Conservation (phyloP, 2,329 filamentous ascomycete species). For the Talaromyces funiculosus region DNA sequence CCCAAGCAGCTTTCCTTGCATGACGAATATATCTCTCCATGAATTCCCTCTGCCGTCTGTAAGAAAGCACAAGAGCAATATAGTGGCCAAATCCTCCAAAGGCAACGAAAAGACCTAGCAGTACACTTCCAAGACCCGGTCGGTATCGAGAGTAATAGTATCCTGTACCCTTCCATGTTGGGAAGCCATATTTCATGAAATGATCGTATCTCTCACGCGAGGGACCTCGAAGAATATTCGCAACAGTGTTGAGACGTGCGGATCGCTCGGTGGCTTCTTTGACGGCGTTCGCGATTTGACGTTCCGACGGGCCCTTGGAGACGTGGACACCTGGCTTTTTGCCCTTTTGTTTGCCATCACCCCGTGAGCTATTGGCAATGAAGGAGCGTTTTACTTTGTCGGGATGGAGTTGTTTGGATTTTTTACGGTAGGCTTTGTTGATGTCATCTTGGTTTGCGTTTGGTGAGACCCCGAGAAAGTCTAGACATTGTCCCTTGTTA, state of each 20-base stretch:
- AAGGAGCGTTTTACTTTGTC: slow-evolving; percentile 91
- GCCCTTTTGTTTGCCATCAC: slow-evolving; percentile 47
- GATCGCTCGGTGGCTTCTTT: slow-evolving; percentile 80
- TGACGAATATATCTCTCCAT: slow-evolving; percentile 87
- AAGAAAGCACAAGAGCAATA: slow-evolving; percentile 73
- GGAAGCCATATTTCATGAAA: slow-evolving; percentile 89
- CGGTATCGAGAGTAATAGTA: slow-evolving; percentile 97
- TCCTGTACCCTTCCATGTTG: slow-evolving; percentile 91
- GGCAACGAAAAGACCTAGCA: slow-evolving; percentile 73
- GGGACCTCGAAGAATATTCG: slow-evolving; percentile 76
- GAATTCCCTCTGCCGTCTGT: slow-evolving; percentile 86
- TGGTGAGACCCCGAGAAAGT: slow-evolving; percentile 73
- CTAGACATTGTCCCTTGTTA: slow-evolving; percentile 29
- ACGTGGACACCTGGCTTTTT: slow-evolving; percentile 60
- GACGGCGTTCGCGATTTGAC: slow-evolving; percentile 70
- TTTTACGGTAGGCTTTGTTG: slow-evolving; percentile 89
- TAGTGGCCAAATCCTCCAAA: slow-evolving; percentile 86
- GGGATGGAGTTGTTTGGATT: slow-evolving; percentile 75
- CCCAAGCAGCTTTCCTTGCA: slow-evolving; percentile 83
- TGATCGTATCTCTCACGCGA: slow-evolving; percentile 87
- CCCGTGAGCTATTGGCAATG: slow-evolving; percentile 60
- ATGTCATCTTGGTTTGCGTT: slow-evolving; percentile 79
- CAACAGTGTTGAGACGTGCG: slow-evolving; percentile 75
- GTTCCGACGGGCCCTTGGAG: slow-evolving; percentile 63
- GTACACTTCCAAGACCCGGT: slow-evolving; percentile 78